phyloP scores from a whole-genome alignment of 169 alveolate genomes.

The Babesia sp. region DNA sequence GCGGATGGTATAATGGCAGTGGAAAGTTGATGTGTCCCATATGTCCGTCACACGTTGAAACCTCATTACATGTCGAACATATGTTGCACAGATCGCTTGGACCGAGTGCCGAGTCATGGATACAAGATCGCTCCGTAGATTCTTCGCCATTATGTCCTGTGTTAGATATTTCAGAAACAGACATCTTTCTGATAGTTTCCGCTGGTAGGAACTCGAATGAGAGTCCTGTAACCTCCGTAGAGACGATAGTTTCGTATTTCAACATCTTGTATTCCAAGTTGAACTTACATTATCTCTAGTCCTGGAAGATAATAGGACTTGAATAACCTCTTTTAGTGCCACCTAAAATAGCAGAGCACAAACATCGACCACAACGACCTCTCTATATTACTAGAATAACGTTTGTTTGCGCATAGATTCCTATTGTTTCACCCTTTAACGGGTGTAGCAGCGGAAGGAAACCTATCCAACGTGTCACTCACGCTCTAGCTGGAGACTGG shows the following conservation, averaged over 20 bases:
- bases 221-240: slow-evolving; percentile 62
- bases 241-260: slow-evolving; percentile 50
- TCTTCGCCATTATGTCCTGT: slow-evolving; percentile 34
- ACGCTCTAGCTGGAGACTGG: neutral
- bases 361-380: no score
- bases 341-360: no score
- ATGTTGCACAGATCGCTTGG: slow-evolving; percentile 87
- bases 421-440: neutral
- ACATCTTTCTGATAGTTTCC: slow-evolving; percentile 25
- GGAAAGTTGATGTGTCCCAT: slow-evolving; percentile 91
- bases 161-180: slow-evolving; percentile 47
- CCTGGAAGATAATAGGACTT: no score
- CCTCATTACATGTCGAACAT: slow-evolving; percentile 87
- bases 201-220: slow-evolving; percentile 45
- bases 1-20: slow-evolving; percentile 93
- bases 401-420: no score
- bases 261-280: slow-evolving; percentile 12
- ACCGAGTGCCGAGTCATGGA: slow-evolving; percentile 93
- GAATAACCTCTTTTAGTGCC: no score
- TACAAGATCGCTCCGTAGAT: slow-evolving; percentile 72
- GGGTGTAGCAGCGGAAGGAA: neutral
- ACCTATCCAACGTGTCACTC: neutral
- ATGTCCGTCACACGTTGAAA: slow-evolving; percentile 95
- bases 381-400: no score
- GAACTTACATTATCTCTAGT: no score